phyloP scores from a whole-genome alignment of 331 rosid species.

The Acacia pycnantha region DNA sequence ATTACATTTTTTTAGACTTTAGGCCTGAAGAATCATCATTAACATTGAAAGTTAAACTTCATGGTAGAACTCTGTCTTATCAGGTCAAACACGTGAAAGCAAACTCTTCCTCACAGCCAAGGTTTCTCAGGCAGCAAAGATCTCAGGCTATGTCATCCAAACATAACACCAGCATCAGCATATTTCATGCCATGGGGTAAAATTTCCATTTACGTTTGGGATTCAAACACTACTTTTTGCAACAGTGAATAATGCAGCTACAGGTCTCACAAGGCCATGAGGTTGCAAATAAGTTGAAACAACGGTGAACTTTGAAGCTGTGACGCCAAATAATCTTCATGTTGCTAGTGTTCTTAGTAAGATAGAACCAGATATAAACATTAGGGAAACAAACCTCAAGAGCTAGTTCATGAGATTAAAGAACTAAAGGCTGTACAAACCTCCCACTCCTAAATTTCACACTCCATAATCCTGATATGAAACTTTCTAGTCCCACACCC shows the following conservation, averaged over 20 bases:
- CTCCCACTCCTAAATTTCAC: neutral
- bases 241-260: neutral
- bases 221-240: neutral
- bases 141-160: neutral
- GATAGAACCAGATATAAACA: neutral
- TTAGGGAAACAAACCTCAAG: neutral
- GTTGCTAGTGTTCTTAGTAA: neutral
- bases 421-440: neutral
- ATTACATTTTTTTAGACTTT: neutral
- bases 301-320: neutral
- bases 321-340: neutral
- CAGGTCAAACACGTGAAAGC: neutral
- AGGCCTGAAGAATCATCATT: neutral
- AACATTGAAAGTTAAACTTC: neutral
- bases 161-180: neutral
- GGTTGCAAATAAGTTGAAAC: constrained; percentile 20
- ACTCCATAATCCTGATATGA: neutral
- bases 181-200: neutral
- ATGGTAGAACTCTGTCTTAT: neutral
- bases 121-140: neutral
- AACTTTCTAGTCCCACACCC: neutral
- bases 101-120: neutral
- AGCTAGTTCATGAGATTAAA: neutral
- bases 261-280: neutral
- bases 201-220: neutral